Base-by-base conservation (phyloP, 2,329 filamentous ascomycete genomes). In the Chalaropsis ovoidea region DNA sequence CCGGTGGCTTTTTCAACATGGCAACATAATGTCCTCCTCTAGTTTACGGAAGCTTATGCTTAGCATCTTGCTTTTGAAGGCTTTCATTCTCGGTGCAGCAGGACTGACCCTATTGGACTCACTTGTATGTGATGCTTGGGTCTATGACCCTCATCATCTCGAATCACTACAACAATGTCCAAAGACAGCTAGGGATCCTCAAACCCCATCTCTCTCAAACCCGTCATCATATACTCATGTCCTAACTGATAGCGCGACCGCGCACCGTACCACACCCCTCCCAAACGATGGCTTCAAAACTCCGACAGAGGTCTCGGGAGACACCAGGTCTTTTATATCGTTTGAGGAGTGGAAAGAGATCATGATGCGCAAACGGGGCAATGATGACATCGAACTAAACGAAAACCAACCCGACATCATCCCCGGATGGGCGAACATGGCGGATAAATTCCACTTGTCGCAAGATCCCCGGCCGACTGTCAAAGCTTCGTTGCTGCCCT, bases 261-360 rank as follows among this genome's bases (percentile, higher is more conserved):
- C 54, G 10, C 17, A 27, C 47, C 7, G 27, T 15, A 22, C 15
- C 13, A 24, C 54, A 6, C n/a, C 27, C 54, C 11, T 11, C 6
- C 15, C 3, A 19, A 19, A 47, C n/a, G 27, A 58, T 58, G 31
- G 15, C 17, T 17, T 22, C 11, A 35, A 8, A 17, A 2, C 27
- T 4, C 54, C 17, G 27, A 7, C 54, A n/a, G 27, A 58, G 5
- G 17, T 7, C 4, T n/a, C 10, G 2, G 24, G 31, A 27, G 61
- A 45, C 22, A 31, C 13, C 19, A 31, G 43, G 24, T 27, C 60
- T 0, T 65, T 67, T 24, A 49, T 65, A 27, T 58, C 66, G 2
- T 67, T 67, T 39, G 66, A 67, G n/a, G 35, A 67, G 45, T 67
- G 66, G 66, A 67, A 67, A 39, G 63, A 65, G 4, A 42, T 62